These are phyloP conservation scores for Cyberlindnera nakhonratchasimensis DNA, from an alignment of 805 yeast species.

Conservation along the genomic window DNA sequence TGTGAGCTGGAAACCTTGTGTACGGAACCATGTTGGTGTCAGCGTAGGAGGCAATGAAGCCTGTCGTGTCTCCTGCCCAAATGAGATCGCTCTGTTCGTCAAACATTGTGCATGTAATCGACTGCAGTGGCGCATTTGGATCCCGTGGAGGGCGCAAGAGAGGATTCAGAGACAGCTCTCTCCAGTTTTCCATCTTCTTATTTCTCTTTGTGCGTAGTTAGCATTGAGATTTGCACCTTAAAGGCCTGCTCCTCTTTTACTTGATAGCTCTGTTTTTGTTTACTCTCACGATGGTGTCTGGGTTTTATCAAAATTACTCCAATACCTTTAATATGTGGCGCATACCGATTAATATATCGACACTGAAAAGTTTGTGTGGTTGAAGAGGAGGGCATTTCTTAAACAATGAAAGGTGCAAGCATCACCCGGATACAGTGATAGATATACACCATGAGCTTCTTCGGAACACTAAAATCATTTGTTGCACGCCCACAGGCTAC, in stretches of 20 bases:
- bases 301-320: not conserved
- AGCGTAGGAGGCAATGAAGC: constrained; percentile 38
- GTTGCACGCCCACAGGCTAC: constrained; percentile 21
- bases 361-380: constrained; percentile 12
- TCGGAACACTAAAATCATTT: constrained; percentile 19
- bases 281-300: not conserved
- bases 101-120: constrained; percentile 40
- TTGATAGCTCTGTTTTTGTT: constrained; percentile 1
- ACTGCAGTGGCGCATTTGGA: constrained; percentile 13
- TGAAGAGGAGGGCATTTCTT: not conserved
- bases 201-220: not conserved
- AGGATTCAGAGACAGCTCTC: constrained; percentile 23
- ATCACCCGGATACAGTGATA: too few species aligned
- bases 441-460: constrained; percentile 22
- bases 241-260: too few species aligned
- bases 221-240: not conserved
- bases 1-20: constrained; percentile 53
- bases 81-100: constrained; percentile 72
- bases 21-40: constrained; percentile 52
- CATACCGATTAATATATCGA: not conserved
- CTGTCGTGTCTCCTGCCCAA: constrained; percentile 76
- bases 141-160: constrained; percentile 26
- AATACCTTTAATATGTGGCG: not conserved
- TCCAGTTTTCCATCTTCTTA: constrained; percentile 27
- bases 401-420: not conserved